phyloP scores from a whole-genome alignment of 1,139 yeast genomes.

The Geotrichum bryndzae region DNA sequence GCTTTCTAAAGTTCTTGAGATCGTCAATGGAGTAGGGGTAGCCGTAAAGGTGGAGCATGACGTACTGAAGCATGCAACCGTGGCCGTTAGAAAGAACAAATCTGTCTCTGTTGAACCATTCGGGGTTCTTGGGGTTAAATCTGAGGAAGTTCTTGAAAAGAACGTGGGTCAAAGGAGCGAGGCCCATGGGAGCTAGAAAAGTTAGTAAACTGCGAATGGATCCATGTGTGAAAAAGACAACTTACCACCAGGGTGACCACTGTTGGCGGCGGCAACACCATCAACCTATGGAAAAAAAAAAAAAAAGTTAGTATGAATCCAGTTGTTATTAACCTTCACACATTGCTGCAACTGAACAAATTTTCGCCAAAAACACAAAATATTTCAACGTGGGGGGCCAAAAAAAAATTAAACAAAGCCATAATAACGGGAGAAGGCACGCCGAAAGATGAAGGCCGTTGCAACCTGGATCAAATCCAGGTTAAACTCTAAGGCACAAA shows the following conservation, averaged over 20 bases:
- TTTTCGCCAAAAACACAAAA: no score
- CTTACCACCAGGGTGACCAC: slow-evolving; percentile 96
- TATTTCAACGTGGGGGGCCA: neutral
- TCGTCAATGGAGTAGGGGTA: slow-evolving; percentile 79
- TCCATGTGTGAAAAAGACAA: neutral
- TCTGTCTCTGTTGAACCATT: slow-evolving; percentile 93
- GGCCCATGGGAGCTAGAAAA: slow-evolving; percentile 71
- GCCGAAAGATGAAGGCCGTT: neutral
- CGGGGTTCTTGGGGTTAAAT: slow-evolving; percentile 85
- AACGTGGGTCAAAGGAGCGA: slow-evolving; percentile 83
- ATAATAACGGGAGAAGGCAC: neutral
- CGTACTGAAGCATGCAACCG: slow-evolving; percentile 87
- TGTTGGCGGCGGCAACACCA: slow-evolving; percentile 80
- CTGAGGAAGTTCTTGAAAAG: slow-evolving; percentile 68
- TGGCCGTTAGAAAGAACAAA: slow-evolving; percentile 96
- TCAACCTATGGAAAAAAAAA: slow-evolving; percentile 49
- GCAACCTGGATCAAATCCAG: neutral
- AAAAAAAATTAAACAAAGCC: neutral
- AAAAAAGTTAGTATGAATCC: neutral
- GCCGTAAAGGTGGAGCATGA: slow-evolving; percentile 80
- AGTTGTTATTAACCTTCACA: neutral
- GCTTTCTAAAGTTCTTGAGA: slow-evolving; percentile 84
- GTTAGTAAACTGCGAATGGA: neutral
- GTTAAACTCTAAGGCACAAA: neutral
- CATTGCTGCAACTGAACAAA: neutral